Percentiles rank a stretch among this genome's conserved stretches.
Conservation (phyloP, 176 grass and related monocot genomes). For the Phragmites australis region DNA sequence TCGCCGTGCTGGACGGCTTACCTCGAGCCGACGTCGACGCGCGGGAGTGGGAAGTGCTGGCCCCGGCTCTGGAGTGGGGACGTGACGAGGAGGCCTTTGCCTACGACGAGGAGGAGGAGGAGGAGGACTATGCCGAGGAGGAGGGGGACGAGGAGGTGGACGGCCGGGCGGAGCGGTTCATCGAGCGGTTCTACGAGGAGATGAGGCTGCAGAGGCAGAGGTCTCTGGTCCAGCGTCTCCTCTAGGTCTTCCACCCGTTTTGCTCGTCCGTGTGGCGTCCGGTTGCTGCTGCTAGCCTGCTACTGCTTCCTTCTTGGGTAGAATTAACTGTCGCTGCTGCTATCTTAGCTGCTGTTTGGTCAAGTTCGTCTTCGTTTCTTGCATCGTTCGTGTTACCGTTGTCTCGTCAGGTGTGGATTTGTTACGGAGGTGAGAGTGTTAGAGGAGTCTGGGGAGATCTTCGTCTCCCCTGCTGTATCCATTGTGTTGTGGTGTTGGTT, state of each 20-base stretch:
- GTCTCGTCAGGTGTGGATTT: neutral
- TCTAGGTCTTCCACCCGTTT: neutral
- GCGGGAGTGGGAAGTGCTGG: slow-evolving; percentile 2
- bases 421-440: neutral
- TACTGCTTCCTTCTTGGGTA: neutral
- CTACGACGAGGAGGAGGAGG: neutral
- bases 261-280: neutral
- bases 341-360: slow-evolving; percentile 49
- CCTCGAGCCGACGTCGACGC: neutral
- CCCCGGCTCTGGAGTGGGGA: slow-evolving; percentile 25
- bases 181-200: slow-evolving; percentile 85
- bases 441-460: slow-evolving; percentile 4
- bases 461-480: slow-evolving; percentile 39
- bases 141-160: slow-evolving; percentile 61
- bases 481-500: neutral
- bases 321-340: slow-evolving; percentile 31
- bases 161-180: slow-evolving; percentile 78
- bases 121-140: neutral
- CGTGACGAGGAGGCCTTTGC: neutral
- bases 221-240: slow-evolving; percentile 47
- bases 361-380: neutral
- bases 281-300: neutral
- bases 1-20: slow-evolving; percentile 39
- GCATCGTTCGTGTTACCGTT: neutral
- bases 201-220: slow-evolving; percentile 72